phyloP scores from a whole-genome alignment of 768 basidiomycete species.

The Amanita exitialis region DNA sequence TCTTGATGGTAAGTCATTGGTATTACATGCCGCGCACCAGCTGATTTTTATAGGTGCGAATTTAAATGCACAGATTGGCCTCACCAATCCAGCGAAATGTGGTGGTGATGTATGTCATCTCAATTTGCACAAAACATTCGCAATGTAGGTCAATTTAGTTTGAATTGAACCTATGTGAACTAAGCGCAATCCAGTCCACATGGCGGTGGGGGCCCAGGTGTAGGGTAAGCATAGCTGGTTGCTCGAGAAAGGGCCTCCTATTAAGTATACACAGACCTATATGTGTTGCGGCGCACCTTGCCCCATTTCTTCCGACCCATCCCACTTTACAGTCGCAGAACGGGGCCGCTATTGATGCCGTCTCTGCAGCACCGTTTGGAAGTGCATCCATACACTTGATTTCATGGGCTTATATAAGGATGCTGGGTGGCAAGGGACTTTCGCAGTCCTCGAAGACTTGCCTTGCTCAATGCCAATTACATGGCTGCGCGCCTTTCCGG shows the following conservation, averaged over 20 bases:
- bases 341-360: conserved; percentile 69
- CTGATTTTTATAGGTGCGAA: conserved; percentile 53
- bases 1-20: conserved; percentile 56
- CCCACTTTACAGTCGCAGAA: conserved; percentile 61
- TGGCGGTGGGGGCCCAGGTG: conserved; percentile 94
- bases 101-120: conserved; percentile 98
- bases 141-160: conserved; percentile 50
- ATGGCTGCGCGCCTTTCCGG: conserved; percentile 83
- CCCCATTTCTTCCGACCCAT: conserved; percentile 90
- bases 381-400: conserved; percentile 93
- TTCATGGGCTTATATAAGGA: conserved; percentile 99
- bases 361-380: conserved; percentile 89
- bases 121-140: conserved; percentile 97
- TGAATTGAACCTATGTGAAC: not conserved
- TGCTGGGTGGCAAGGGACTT: conserved; percentile 94
- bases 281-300: conserved; percentile 87
- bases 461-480: conserved; percentile 94
- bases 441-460: conserved; percentile 76
- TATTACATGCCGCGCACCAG: not conserved
- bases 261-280: conserved; percentile 51
- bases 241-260: conserved; percentile 5
- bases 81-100: conserved; percentile 89
- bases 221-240: conserved; percentile 46
- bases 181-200: conserved; percentile 54
- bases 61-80: conserved; percentile 86